phyloP scores from a whole-genome alignment of 106 monocot genomes.

The Platanthera guangdongensis region DNA sequence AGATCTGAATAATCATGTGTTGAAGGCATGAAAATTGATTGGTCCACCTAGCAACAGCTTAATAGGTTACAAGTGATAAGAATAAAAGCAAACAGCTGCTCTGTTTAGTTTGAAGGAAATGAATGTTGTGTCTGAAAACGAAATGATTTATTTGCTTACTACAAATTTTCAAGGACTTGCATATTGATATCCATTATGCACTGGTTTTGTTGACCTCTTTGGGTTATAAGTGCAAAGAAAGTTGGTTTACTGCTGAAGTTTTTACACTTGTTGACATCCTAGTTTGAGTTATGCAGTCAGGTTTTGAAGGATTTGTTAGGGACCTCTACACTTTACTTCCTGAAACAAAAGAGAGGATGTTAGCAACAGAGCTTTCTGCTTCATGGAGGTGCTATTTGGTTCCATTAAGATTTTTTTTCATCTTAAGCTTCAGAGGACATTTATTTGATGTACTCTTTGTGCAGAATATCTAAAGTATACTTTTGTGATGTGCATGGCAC shows the following conservation, averaged over 20 bases:
- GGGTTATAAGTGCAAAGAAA: neutral
- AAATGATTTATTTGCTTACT: neutral
- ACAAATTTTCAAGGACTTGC: neutral
- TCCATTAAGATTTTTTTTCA: neutral
- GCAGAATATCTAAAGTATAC: neutral
- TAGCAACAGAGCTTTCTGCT: conserved; percentile 85
- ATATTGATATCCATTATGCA: neutral
- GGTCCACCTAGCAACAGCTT: neutral
- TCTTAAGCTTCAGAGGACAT: neutral
- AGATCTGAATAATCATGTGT: neutral
- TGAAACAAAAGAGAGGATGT: conserved; percentile 85
- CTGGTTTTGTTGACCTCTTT: neutral
- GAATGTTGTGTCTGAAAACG: neutral
- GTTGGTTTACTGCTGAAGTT: neutral
- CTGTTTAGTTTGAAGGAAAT: neutral
- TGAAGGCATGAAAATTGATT: neutral
- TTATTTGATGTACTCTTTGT: neutral
- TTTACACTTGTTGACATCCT: neutral
- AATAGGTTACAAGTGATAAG: neutral
- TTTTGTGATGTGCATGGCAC: neutral
- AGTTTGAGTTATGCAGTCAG: conserved; percentile 48
- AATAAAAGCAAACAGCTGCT: neutral
- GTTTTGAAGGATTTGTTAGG: conserved; percentile 88
- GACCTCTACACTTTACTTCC: conserved; percentile 78
- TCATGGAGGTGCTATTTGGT: conserved; percentile 58